Conservation (phyloP, 192 early-diverging fungal genomes). For the Entomortierella chlamydospora region DNA sequence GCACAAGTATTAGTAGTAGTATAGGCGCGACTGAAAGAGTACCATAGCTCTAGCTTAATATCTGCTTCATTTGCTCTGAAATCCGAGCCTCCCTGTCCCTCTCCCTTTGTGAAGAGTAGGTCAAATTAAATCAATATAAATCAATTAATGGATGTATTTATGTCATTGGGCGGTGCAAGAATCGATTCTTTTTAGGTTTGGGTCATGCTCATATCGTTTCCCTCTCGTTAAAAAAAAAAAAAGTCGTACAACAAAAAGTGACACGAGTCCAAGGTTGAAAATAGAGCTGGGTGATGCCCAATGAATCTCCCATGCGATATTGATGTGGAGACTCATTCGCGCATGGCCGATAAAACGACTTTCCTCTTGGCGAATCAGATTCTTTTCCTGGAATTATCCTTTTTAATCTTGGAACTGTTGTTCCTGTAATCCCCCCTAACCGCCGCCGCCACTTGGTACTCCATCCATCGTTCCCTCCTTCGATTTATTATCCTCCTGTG, state of each 20-base stretch:
- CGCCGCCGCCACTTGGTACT: too few relatives aligned
- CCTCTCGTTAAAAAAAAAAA: not conserved
- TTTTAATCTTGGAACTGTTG: not conserved
- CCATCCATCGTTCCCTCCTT: too few relatives aligned
- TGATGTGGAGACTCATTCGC: conserved; percentile 10
- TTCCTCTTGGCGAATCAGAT: conserved; percentile 13
- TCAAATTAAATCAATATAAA: too few relatives aligned
- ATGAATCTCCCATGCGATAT: conserved; percentile 18
- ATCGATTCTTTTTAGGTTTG: conserved; percentile 20
- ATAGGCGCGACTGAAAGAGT: not conserved
- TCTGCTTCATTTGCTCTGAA: not conserved
- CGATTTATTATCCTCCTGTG: too few relatives aligned
- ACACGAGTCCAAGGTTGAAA: not conserved
- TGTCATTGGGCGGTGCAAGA: conserved; percentile 32
- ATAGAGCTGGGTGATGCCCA: conserved; percentile 5
- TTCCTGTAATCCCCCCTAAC: too few relatives aligned
- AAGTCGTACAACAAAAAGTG: not conserved
- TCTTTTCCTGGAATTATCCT: not conserved
- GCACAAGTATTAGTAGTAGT: conserved; percentile 16
- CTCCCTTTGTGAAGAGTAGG: too few relatives aligned
- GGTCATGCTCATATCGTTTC: conserved; percentile 20
- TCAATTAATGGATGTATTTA: too few relatives aligned
- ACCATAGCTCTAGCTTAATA: not conserved
- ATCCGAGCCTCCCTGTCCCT: too few relatives aligned
- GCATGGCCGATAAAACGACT: not conserved